Percentiles rank a stretch among this genome's conserved stretches.
phyloP scores from a whole-genome alignment of 805 yeast genomes.

The Blastobotrys peoriensis region DNA sequence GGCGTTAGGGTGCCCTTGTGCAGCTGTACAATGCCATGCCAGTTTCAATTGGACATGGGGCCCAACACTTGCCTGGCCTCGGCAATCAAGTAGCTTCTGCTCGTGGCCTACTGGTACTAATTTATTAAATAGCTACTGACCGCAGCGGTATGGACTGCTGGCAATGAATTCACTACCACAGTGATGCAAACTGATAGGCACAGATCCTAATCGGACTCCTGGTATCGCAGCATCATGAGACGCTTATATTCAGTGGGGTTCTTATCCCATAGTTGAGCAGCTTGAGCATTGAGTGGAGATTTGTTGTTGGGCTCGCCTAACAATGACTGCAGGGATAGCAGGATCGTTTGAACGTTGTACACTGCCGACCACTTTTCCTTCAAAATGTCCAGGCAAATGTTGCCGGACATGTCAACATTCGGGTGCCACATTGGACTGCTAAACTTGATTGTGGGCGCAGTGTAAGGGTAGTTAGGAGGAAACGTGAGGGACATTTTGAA shows the following conservation, averaged over 20 bases:
- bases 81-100: too few species aligned
- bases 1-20: too few species aligned
- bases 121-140: conserved; percentile 5
- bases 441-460: conserved; percentile 52
- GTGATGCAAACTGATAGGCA: not conserved
- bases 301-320: conserved; percentile 58
- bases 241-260: conserved; percentile 39
- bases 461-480: conserved; percentile 51
- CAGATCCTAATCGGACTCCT: conserved; percentile 31
- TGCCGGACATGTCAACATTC: conserved; percentile 58
- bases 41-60: too few species aligned
- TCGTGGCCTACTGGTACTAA: not conserved
- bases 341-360: conserved; percentile 54
- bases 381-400: conserved; percentile 57
- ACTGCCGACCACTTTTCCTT: conserved; percentile 63
- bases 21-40: too few species aligned
- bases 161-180: not conserved
- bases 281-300: conserved; percentile 50
- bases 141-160: not conserved
- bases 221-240: conserved; percentile 34
- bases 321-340: conserved; percentile 52
- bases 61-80: too few species aligned
- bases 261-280: conserved; percentile 49
- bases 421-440: conserved; percentile 62
- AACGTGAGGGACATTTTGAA: conserved; percentile 47